These are phyloP conservation scores for Ulota crispa DNA, from an alignment of 225 moss, liverwort and hornwort species.

Conservation along the genomic window DNA sequence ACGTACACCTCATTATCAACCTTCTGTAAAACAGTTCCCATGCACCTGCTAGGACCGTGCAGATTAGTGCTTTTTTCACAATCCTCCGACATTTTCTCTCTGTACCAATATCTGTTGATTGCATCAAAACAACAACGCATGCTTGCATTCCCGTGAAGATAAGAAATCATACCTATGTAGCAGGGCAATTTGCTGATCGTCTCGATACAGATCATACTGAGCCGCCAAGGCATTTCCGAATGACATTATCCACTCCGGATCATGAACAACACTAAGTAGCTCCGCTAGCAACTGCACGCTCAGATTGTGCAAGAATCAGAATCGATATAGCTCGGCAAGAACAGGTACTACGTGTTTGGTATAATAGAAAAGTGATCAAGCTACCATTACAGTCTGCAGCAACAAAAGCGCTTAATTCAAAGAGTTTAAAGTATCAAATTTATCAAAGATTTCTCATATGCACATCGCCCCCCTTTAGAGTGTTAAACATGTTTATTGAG, in stretches of 20 bases:
- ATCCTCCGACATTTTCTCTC: neutral
- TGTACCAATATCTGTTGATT: neutral
- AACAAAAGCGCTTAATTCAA: too few relatives aligned
- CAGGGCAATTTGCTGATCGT: slow-evolving; percentile 69
- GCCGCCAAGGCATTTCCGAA: slow-evolving; percentile 84
- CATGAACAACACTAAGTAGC: slow-evolving; percentile 79
- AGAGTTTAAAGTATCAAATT: too few relatives aligned
- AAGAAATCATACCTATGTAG: slow-evolving; percentile 67
- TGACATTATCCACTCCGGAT: slow-evolving; percentile 76
- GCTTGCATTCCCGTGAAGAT: neutral
- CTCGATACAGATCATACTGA: slow-evolving; percentile 76
- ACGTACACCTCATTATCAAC: slow-evolving; percentile 84
- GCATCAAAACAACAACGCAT: neutral
- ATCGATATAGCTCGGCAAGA: neutral
- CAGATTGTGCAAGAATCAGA: slow-evolving; percentile 18
- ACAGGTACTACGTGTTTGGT: too few relatives aligned
- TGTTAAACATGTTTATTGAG: too few relatives aligned
- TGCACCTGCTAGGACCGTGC: slow-evolving; percentile 56
- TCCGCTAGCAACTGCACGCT: slow-evolving; percentile 80
- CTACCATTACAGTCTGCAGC: too few relatives aligned
- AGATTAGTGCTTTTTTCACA: slow-evolving; percentile 11
- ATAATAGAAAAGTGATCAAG: too few relatives aligned
- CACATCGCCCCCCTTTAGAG: too few relatives aligned
- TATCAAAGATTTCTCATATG: too few relatives aligned
- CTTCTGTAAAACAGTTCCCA: slow-evolving; percentile 90